Percentiles rank a stretch among this genome's conserved stretches.
Evolutionary conservation across 192 early-diverging fungal species (phyloP).

Genomic region (Umbelopsis sp.): DNA sequence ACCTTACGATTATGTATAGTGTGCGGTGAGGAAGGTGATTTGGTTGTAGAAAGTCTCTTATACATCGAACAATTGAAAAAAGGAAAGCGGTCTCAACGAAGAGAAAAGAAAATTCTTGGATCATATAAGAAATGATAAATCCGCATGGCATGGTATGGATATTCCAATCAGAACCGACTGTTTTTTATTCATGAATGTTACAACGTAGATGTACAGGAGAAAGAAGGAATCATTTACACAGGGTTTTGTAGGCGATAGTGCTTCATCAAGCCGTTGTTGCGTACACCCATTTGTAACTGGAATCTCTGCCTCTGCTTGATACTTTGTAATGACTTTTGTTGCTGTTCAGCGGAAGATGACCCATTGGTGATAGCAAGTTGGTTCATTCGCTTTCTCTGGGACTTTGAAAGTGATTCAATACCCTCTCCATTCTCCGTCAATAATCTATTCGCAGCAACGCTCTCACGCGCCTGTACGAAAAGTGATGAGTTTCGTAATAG

Average conservation of each 20-base stretch:
- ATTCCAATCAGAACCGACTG: background rate
- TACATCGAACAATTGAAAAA: background rate
- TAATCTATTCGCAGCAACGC: constrained; percentile 72
- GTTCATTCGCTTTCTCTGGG: background rate
- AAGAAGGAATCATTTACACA: background rate
- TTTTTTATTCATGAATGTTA: constrained; percentile 9
- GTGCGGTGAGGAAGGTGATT: background rate
- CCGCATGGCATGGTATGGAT: background rate
- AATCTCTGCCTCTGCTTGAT: constrained; percentile 53
- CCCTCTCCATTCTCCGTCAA: constrained; percentile 61
- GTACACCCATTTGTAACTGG: constrained; percentile 14
- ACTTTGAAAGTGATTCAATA: constrained; percentile 32
- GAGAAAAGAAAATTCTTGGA: too few species aligned
- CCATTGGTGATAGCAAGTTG: constrained; percentile 17
- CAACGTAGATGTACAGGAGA: background rate
- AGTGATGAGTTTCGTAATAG: background rate
- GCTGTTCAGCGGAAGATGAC: background rate
- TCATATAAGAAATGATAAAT: background rate
- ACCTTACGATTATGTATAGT: background rate
- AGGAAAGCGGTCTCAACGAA: too few species aligned
- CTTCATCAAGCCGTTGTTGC: constrained; percentile 15
- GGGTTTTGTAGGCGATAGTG: constrained; percentile 11
- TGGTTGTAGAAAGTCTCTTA: background rate
- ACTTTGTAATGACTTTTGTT: constrained; percentile 51
- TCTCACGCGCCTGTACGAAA: constrained; percentile 43